Percentiles rank a stretch among this genome's conserved stretches.
Evolutionary conservation across 2,329 filamentous ascomycete genomes (phyloP).

Genomic region (Lachnellula arida): DNA sequence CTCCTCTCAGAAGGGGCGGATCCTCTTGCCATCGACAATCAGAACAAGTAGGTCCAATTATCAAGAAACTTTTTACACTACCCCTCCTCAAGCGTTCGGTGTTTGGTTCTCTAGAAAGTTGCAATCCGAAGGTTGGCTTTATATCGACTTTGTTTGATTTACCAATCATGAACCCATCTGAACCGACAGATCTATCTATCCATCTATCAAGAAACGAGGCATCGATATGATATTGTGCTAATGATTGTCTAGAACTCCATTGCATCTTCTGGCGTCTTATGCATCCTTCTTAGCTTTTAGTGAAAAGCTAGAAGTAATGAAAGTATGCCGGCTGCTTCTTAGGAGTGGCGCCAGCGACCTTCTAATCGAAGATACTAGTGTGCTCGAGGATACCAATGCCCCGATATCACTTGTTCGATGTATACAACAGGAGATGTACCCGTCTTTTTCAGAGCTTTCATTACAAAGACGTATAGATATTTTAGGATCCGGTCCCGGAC

Average conservation of each 20-base stretch:
- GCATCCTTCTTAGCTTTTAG: not conserved
- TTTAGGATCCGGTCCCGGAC: not conserved
- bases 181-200: not conserved
- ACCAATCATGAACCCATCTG: not conserved
- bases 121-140: no score
- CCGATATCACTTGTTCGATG: not conserved
- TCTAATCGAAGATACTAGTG: not conserved
- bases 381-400: not conserved
- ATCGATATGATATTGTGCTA: not conserved
- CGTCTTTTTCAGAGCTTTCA: not conserved
- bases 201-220: not conserved
- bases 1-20: conserved; percentile 1
- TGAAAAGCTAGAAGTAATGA: not conserved
- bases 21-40: not conserved
- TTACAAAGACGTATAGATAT: not conserved
- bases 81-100: not conserved
- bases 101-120: no score
- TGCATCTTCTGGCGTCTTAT: not conserved
- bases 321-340: not conserved
- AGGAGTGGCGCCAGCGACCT: not conserved
- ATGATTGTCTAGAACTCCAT: not conserved
- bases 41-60: not conserved
- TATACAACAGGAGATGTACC: not conserved
- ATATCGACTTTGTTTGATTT: not conserved
- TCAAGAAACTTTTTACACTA: not conserved